phyloP scores from a whole-genome alignment of 257 asterid species.

The Solanum chiquidenum region DNA sequence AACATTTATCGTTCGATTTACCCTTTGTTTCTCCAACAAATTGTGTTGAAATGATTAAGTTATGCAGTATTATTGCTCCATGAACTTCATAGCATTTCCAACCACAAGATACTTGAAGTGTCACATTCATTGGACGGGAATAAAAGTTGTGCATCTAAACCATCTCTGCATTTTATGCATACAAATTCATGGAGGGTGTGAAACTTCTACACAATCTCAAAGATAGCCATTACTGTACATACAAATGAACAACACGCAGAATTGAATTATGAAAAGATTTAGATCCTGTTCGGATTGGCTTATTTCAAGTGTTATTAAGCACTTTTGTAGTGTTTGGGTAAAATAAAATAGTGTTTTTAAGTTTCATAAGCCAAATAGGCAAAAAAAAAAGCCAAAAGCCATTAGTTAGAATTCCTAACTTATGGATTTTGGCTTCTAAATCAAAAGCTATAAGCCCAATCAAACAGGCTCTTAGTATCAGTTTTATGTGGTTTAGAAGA shows the following conservation, averaged over 20 bases:
- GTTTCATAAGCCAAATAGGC: background rate
- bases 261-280: background rate
- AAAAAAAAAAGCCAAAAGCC: background rate
- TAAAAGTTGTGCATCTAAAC: background rate
- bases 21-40: background rate
- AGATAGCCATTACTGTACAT: background rate
- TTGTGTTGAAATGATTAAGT: background rate
- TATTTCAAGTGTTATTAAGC: background rate
- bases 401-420: background rate
- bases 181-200: background rate
- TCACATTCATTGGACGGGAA: background rate
- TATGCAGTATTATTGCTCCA: background rate
- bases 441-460: background rate
- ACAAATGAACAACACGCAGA: background rate
- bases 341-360: background rate
- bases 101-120: background rate
- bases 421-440: background rate
- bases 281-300: background rate
- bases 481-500: background rate
- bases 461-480: background rate
- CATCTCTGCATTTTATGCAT: background rate
- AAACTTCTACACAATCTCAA: background rate
- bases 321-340: background rate
- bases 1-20: background rate
- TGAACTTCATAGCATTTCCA: background rate